Evolutionary conservation across 768 basidiomycete genomes (phyloP).

Genomic region (Tulasnella sp.): DNA sequence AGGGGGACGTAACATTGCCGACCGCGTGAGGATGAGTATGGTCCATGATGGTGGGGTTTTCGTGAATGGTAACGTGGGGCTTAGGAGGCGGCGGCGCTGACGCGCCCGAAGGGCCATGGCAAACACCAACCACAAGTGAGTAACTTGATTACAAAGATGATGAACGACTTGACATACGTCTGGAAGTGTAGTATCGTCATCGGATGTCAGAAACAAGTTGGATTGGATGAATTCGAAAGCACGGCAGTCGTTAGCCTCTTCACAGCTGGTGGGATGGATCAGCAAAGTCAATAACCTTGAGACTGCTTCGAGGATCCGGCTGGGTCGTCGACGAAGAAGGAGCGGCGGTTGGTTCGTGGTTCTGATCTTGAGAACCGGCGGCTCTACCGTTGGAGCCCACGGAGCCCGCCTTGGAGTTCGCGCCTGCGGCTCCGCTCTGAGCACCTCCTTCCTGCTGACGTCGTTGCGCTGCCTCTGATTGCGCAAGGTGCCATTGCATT

Average conservation of each 20-base stretch:
- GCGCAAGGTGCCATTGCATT: conserved; percentile 8
- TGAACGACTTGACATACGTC: background rate
- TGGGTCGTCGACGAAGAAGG: background rate
- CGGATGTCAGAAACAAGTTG: background rate
- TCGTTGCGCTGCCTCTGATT: background rate
- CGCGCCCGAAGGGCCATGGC: background rate
- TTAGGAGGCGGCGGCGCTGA: background rate
- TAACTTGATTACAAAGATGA: background rate
- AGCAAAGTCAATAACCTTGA: conserved; percentile 24
- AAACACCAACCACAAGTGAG: background rate
- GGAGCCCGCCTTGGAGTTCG: background rate
- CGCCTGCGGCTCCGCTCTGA: background rate
- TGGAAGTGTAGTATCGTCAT: background rate
- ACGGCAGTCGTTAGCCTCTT: conserved; percentile 3
- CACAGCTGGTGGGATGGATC: background rate
- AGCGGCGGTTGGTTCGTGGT: background rate
- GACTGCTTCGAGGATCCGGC: background rate
- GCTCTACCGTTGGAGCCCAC: background rate
- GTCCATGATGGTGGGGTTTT: background rate
- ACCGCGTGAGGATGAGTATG: too few relatives aligned
- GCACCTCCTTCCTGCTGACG: background rate
- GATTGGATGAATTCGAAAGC: background rate
- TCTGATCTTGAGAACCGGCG: background rate
- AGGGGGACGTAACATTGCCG: background rate
- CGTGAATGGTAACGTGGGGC: background rate